Conservation (phyloP, 2,329 filamentous ascomycete species). For the Aspergillus phoenicis region DNA sequence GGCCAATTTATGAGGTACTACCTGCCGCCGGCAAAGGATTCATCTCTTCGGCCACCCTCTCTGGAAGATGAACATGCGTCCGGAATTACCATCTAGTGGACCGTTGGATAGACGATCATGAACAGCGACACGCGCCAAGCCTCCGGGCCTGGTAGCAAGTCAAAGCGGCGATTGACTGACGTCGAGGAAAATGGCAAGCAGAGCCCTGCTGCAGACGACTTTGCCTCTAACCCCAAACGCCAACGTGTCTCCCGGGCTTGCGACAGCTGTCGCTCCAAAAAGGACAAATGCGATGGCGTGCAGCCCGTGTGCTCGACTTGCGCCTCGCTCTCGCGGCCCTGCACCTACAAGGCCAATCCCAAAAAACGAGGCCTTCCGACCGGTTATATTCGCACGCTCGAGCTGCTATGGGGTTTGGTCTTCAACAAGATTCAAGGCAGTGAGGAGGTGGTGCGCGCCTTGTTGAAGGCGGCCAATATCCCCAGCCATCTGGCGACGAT, state of each 20-base stretch:
- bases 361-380: constrained; percentile 79
- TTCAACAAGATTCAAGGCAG: constrained; percentile 64
- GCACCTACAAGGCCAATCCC: constrained; percentile 71
- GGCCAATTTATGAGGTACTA: constrained; percentile 14
- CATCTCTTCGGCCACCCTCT: constrained; percentile 23
- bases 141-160: constrained; percentile 31
- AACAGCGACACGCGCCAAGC: constrained; percentile 37
- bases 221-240: constrained; percentile 53
- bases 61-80: constrained; percentile 34
- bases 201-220: constrained; percentile 30
- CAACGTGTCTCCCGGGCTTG: constrained; percentile 70
- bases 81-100: constrained; percentile 26
- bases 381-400: constrained; percentile 75
- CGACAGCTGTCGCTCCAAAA: constrained; percentile 67
- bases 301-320: constrained; percentile 70
- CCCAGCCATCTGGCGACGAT: constrained; percentile 38
- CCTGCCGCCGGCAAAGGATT: constrained; percentile 34
- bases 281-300: constrained; percentile 72
- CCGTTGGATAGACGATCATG: constrained; percentile 34
- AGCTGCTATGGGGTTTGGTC: constrained; percentile 68
- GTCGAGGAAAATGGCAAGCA: constrained; percentile 34
- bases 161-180: constrained; percentile 35
- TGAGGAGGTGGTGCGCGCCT: constrained; percentile 59
- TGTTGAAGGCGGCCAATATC: constrained; percentile 54
- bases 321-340: constrained; percentile 62